Evolutionary conservation across 176 grass and related monocot genomes (phyloP), one percentile per base, ranked within the genome.

Genomic region (Cenchrus americanus): DNA sequence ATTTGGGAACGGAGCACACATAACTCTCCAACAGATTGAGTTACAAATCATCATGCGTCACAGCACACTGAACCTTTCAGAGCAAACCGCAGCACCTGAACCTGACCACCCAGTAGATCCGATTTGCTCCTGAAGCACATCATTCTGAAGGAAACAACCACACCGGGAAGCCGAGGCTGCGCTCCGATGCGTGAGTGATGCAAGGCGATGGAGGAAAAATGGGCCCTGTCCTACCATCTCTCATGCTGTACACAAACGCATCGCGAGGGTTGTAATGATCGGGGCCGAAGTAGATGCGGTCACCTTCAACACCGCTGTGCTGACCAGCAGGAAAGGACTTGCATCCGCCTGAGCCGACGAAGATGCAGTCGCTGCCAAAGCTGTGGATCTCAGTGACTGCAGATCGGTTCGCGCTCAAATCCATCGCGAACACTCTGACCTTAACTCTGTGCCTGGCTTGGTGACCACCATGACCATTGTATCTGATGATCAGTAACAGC

Each of bases 321-420:
- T 55, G 61, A 54, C 60, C 34, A 44, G 82, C 61, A 66, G 60
- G 82, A 65, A 84, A 84, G 60, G 71, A 65, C 48, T 84, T 84
- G 82, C 44, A 53, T 44, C 60, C 50, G 8, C 60, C 50, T 23
- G 48, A 19, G 62, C 71, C 62, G 6, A 75, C 50, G 11, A 76
- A 84, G 48, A 84, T 22, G 47, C 73, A 85, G 5, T 85, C 51
- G 5, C 51, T 24, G 49, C 42, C 41, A 1, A 85, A 49, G 83
- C 24, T 42, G 15, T 69, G 22, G 10, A 85, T 69, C 83, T 77
- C 23, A 60, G 73, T 49, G 40, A 69, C 23, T 69, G 23, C 26
- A 34, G 4, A 69, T 69, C 63, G 83, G 42, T 69, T 59, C 58
- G 73, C 77, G 52, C 17, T 49, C 34, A 81, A 43, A n/a, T 80